Percentiles rank a stretch among this genome's conserved stretches.
Evolutionary conservation across 352 stramenopile species (phyloP).

Genomic region (Phytophthora sansomeana): DNA sequence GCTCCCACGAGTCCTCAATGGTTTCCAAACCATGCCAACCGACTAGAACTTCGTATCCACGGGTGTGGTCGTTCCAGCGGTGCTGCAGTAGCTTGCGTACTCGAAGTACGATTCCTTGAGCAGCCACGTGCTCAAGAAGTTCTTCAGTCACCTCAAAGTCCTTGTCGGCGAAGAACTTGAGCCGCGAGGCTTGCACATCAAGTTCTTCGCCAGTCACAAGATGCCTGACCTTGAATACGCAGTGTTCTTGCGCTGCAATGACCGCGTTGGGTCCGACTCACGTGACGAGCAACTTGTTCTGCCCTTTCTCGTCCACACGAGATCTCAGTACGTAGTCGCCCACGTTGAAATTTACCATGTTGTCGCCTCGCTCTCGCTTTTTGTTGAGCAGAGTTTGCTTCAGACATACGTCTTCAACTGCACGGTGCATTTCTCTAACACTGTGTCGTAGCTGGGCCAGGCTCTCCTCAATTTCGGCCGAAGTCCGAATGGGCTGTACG

Average conservation of each 20-base stretch:
- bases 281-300: constrained; percentile 28
- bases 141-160: constrained; percentile 19
- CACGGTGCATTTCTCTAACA: constrained; percentile 22
- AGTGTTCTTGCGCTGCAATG: constrained; percentile 9
- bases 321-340: constrained; percentile 29
- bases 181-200: constrained; percentile 24
- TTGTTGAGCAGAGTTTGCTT: constrained; percentile 32
- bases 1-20: constrained; percentile 32
- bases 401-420: constrained; percentile 6
- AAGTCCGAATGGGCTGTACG: constrained; percentile 9
- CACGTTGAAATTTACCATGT: constrained; percentile 28
- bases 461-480: constrained; percentile 11
- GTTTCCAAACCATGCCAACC: constrained; percentile 21
- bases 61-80: constrained; percentile 20
- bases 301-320: constrained; percentile 18
- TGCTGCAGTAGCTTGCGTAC: constrained; percentile 10
- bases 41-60: constrained; percentile 19
- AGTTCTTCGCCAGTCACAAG: constrained; percentile 24
- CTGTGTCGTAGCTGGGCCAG: constrained; percentile 12
- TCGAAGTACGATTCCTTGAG: constrained; percentile 17
- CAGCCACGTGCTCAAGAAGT: constrained; percentile 22
- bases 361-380: constrained; percentile 11
- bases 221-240: constrained; percentile 20
- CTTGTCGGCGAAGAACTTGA: constrained; percentile 30
- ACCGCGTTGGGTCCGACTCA: constrained; percentile 28